Conservation (phyloP, 1,284 basidiomycete species). For the Trichosporon asahii region DNA sequence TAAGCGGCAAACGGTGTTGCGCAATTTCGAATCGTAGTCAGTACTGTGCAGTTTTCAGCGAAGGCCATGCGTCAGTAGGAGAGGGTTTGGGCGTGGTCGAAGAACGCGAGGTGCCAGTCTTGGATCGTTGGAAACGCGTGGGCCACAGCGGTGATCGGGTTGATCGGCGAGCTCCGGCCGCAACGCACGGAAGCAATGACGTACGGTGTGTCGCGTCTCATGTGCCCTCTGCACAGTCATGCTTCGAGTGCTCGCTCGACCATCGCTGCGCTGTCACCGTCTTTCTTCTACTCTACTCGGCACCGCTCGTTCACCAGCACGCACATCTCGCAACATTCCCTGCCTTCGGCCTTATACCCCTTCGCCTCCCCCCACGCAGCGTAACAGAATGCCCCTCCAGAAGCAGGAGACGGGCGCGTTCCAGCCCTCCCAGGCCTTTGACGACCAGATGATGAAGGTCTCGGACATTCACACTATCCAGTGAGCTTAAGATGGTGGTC, state of each 20-base stretch:
- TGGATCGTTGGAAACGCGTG: neutral
- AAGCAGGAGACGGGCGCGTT: neutral
- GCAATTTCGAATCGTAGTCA: too few relatives aligned
- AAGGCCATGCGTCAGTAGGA: too few relatives aligned
- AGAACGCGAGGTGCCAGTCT: too few relatives aligned
- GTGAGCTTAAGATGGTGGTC: constrained; percentile 55
- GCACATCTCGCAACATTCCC: neutral
- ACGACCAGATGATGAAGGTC: constrained; percentile 66
- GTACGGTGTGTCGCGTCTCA: neutral
- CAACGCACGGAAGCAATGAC: constrained; percentile 1
- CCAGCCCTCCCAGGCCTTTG: constrained; percentile 53
- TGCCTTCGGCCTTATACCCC: neutral
- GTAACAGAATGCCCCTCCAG: neutral
- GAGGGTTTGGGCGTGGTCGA: too few relatives aligned
- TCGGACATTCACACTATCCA: constrained; percentile 73
- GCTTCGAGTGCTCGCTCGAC: neutral
- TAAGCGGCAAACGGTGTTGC: too few relatives aligned
- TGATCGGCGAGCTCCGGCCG: constrained; percentile 9
- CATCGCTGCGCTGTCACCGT: neutral
- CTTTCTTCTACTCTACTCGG: neutral
- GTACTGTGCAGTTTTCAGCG: too few relatives aligned
- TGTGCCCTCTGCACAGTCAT: neutral
- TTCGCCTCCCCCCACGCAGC: neutral
- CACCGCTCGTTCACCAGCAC: neutral
- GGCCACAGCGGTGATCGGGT: neutral